Evolutionary conservation across 768 basidiomycete species (phyloP), one percentile per base, ranked within the genome.

Genomic region (Leccinum subgranulosum): DNA sequence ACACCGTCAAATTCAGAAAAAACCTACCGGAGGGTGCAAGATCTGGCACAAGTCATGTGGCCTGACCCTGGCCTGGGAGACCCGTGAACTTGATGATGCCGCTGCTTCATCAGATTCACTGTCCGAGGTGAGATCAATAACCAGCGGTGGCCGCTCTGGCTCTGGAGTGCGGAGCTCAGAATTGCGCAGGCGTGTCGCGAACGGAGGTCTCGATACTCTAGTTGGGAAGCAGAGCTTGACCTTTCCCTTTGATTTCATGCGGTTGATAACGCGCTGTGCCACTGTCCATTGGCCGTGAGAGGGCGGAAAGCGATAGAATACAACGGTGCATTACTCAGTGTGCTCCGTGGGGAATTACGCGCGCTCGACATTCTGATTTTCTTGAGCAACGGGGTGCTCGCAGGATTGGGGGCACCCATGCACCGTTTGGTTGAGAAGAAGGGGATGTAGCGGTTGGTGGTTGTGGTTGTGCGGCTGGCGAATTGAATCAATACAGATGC

Each of bases 221-320:
- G 54, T 31, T 10, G 60, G 66, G 14, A 62, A 55, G 52, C 25
- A 55, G 6, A 66, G 51, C 51, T 66, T 64, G 4, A 70, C 62
- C 51, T 60, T 71, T 31, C 66, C 68, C 28, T 66, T 70, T 11
- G 66, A 72, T 45, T 56, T 64, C 66, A 70, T 69, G 49, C 53
- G 55, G 7, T 55, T 61, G 31, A 69, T 70, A n/a, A 68, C 55
- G 29, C 55, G 64, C 21, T 61, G 64, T 12, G 69, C 66, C 69
- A 70, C 69, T 70, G 25, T 54, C 27, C 48, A 43, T 41, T 21
- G 15, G 2, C 46, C 39, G 45, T 68, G 51, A 61, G 60, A 31
- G 27, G 54, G 28, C 25, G n/a, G 1, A 53, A 49, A 25, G 17
- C 2, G 12, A 7, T 6, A 43, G 41, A 12, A n/a, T 23, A 49